Conservation (phyloP, 768 basidiomycete genomes). For the Pulveroboletus sp. region DNA sequence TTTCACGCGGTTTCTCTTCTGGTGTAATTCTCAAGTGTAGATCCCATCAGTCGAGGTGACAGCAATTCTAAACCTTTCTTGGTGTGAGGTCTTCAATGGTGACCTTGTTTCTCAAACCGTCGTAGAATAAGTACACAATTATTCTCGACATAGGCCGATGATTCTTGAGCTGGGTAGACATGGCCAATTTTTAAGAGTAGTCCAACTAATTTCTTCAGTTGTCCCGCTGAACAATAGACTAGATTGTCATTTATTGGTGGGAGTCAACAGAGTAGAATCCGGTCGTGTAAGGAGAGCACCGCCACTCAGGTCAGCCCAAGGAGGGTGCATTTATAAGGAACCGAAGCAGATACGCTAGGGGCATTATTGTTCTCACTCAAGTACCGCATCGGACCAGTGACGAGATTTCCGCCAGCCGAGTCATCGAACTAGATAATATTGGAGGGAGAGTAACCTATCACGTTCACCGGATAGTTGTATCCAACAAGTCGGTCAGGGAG, state of each 20-base stretch:
- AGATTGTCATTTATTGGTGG: too few species aligned
- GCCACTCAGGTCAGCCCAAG: slow-evolving; percentile 36
- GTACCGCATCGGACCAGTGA: slow-evolving; percentile 53
- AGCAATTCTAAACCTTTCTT: not conserved
- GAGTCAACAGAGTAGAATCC: too few species aligned
- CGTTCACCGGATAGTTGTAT: slow-evolving; percentile 63
- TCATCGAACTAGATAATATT: slow-evolving; percentile 70
- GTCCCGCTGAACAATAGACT: too few species aligned
- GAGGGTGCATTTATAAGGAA: slow-evolving; percentile 41
- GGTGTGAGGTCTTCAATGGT: not conserved
- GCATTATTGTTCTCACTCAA: slow-evolving; percentile 45
- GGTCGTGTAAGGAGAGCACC: too few species aligned
- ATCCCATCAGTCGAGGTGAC: not conserved
- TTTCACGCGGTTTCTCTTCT: not conserved
- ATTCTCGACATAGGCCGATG: too few species aligned
- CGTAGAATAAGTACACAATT: not conserved
- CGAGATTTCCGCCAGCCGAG: slow-evolving; percentile 75
- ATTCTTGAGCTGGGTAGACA: too few species aligned
- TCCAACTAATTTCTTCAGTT: too few species aligned
- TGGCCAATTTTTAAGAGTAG: too few species aligned
- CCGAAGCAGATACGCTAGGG: slow-evolving; percentile 22
- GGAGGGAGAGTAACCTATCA: slow-evolving; percentile 49
- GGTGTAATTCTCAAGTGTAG: not conserved
- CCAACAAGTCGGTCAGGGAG: slow-evolving; percentile 71
- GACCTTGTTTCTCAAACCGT: not conserved